Evolutionary conservation across 148 eudicot genomes (phyloP), one percentile per base, ranked within the genome.

Genomic region (Camellia lanceoleosa): DNA sequence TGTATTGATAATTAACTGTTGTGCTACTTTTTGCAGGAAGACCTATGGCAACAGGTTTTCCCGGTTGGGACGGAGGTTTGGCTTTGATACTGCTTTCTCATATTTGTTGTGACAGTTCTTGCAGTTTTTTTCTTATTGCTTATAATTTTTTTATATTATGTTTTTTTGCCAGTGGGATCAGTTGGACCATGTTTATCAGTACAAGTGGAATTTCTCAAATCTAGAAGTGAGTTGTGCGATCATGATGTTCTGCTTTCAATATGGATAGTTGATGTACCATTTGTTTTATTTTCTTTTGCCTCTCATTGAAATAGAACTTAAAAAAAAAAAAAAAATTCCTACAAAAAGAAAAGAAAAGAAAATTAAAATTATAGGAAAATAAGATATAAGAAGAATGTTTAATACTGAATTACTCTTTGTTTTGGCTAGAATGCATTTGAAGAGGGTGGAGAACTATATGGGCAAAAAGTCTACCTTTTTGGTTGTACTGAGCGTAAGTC

Each of bases 1-100:
- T 19, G 62, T 7, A 68, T 10, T 52, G 30, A 14, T 71, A 64
- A 15, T 51, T 76, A 19, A 63, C 3, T 58, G 12, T 11, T 79
- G 38, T 86, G 58, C 11, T 59, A 68, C 23, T 23, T 38, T 81
- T 88, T 85, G 78, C 91, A 97, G 99, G 98, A 97, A 87, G 99
- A 97, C 79, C 83, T 97, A 64, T 97, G 98, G 99, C 86, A 92
- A 84, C 88, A 97, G 90, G 91, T 90, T 55, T 94, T 97, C 75
- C 99, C 99, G n/a, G 97, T 97, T 74, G 99, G 99, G 61, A 97
- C 98, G 5, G 99, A 97, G 99, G 99, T 94, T 55, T 82, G 88
- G 44, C 42, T 19, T 9, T 41, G 14, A 62, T 61, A 41, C 23
- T 51, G 44, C 0, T 58, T 65, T 3, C 15, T 49, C 46, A 4